Evolutionary conservation across 306 rosid genomes (phyloP).

Genomic region (Quercus berberidifolia): DNA sequence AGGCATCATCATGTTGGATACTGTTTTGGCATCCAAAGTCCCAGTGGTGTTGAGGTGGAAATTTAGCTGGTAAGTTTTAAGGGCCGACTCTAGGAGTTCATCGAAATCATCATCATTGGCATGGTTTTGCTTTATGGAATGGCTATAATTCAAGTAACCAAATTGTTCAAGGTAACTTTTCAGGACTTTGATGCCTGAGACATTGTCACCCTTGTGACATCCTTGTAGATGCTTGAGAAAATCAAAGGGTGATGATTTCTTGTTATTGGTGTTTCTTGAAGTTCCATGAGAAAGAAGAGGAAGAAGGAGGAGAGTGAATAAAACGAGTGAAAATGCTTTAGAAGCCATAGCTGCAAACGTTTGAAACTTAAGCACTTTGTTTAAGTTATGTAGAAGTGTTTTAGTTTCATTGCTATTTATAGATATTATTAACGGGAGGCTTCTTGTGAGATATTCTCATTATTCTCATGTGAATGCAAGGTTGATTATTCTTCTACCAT

Average conservation of each 20-base stretch:
- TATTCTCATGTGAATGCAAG: too few relatives aligned
- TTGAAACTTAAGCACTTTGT: background rate
- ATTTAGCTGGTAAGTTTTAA: background rate
- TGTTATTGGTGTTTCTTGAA: background rate
- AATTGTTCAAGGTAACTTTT: background rate
- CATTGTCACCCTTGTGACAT: background rate
- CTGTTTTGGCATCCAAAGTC: background rate
- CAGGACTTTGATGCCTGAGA: background rate
- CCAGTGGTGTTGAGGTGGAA: background rate
- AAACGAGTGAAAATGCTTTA: background rate
- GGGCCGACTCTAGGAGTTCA: background rate
- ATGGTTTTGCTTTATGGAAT: background rate
- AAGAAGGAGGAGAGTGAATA: background rate
- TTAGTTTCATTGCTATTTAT: background rate
- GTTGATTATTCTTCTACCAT: too few relatives aligned
- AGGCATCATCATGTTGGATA: background rate
- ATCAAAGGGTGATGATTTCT: background rate
- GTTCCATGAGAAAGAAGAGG: background rate
- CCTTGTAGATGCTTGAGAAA: background rate
- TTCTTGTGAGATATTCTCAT: background rate
- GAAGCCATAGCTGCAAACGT: background rate
- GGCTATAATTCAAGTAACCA: background rate
- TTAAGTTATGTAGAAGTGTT: background rate
- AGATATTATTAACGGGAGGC: background rate
- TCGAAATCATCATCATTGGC: background rate